These are phyloP conservation scores for Tulasnella sp. DNA, from an alignment of 768 basidiomycete species.

Conservation along the genomic window DNA sequence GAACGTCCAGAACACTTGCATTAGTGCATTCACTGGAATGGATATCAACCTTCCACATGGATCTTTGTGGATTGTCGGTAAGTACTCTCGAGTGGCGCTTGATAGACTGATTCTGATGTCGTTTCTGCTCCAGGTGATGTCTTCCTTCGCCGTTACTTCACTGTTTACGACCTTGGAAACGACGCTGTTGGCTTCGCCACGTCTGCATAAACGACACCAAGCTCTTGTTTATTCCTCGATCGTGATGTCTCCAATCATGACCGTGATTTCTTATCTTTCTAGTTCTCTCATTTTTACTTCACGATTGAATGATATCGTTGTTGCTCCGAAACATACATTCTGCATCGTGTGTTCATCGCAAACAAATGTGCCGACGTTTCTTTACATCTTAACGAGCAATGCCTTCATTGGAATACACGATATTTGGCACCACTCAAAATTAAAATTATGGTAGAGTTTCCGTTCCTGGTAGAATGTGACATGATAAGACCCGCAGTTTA, in stretches of 20 bases:
- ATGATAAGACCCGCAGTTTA: no score
- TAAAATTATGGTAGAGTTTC: no score
- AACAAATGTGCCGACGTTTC: no score
- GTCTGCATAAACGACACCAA: conserved; percentile 17
- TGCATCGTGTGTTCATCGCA: no score
- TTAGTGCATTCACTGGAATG: conserved; percentile 83
- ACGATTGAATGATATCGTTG: background rate
- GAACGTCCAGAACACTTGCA: conserved; percentile 81
- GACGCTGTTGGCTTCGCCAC: conserved; percentile 77
- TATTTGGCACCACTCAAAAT: no score
- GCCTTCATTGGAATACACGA: no score
- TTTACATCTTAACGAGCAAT: no score
- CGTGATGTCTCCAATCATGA: no score
- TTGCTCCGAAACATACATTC: no score
- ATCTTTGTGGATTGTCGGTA: conserved; percentile 81
- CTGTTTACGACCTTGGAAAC: conserved; percentile 71
- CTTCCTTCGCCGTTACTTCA: conserved; percentile 84
- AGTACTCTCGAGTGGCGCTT: conserved; percentile 16
- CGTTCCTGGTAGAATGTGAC: no score
- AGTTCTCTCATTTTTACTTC: background rate
- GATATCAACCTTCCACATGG: conserved; percentile 76
- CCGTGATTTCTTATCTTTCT: background rate
- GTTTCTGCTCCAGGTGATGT: conserved; percentile 46
- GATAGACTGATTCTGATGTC: background rate
- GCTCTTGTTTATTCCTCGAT: no score